These are phyloP conservation scores for Fragaria vesca DNA, from an alignment of 306 rosid species.

Conservation along the genomic window DNA sequence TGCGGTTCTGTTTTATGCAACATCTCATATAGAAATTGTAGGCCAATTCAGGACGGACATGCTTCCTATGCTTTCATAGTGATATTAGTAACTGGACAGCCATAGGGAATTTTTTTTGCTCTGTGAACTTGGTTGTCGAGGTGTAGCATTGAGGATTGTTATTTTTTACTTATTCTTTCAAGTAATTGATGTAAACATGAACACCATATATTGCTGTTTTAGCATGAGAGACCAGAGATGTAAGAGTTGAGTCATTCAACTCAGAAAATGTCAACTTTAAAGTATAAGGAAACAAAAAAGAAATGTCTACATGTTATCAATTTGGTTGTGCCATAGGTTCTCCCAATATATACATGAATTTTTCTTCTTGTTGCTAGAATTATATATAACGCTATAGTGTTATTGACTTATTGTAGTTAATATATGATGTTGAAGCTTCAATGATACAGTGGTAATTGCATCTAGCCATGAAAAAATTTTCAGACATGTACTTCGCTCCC, in stretches of 20 bases:
- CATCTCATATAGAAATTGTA: conserved; percentile 24
- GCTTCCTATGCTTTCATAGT: conserved; percentile 19
- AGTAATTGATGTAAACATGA: neutral
- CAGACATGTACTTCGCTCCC: conserved; percentile 18
- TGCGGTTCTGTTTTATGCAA: neutral
- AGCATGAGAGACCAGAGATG: neutral
- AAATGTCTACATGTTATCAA: neutral
- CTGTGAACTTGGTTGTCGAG: conserved; percentile 17
- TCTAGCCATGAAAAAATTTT: neutral
- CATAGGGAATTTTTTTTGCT: neutral
- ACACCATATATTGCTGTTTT: neutral
- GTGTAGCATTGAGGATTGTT: conserved; percentile 21
- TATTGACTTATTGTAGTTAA: neutral
- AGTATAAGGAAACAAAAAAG: neutral
- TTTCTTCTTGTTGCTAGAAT: no score
- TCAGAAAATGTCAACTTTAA: neutral
- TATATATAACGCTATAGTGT: no score
- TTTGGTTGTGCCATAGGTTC: neutral
- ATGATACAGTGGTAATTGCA: neutral
- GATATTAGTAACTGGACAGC: conserved; percentile 17
- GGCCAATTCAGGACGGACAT: conserved; percentile 32
- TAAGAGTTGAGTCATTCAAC: neutral
- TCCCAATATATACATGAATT: neutral
- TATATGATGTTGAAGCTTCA: no score
- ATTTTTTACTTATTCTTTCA: neutral